These are phyloP conservation scores for Endocalyx cinctus DNA, from an alignment of 2,329 filamentous ascomycete species.

Conservation along the genomic window DNA sequence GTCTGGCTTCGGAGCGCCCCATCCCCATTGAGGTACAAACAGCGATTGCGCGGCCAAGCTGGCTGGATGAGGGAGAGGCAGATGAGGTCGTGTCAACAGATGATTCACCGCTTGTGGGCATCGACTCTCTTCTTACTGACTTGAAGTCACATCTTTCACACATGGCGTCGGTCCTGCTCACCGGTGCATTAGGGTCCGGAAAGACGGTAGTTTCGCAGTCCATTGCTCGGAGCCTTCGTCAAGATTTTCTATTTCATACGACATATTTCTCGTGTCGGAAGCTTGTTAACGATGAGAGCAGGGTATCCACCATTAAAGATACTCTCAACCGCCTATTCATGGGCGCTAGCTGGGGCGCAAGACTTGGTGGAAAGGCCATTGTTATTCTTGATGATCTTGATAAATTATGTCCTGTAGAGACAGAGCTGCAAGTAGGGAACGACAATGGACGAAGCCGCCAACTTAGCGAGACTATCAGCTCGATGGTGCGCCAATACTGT, in stretches of 20 bases:
- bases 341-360: slow-evolving; percentile 83
- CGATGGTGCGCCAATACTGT: slow-evolving; percentile 80
- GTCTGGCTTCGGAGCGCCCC: slow-evolving; percentile 71
- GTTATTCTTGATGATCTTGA: slow-evolving; percentile 93
- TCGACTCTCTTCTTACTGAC: slow-evolving; percentile 70
- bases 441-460: slow-evolving; percentile 92
- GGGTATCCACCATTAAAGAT: slow-evolving; percentile 87
- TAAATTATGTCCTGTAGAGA: slow-evolving; percentile 87
- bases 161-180: slow-evolving; percentile 83
- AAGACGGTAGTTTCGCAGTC: slow-evolving; percentile 79
- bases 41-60: slow-evolving; percentile 63
- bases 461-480: slow-evolving; percentile 82
- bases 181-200: slow-evolving; percentile 83
- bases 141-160: slow-evolving; percentile 74
- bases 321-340: slow-evolving; percentile 80
- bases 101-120: slow-evolving; percentile 69
- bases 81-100: slow-evolving; percentile 53
- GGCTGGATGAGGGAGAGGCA: slow-evolving; percentile 38
- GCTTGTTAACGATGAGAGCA: slow-evolving; percentile 84
- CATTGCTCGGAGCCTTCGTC: slow-evolving; percentile 68
- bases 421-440: slow-evolving; percentile 86
- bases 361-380: slow-evolving; percentile 75
- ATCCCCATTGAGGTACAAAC: slow-evolving; percentile 71
- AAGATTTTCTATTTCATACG: slow-evolving; percentile 72
- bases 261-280: slow-evolving; percentile 84